These are phyloP conservation scores for Przewalskia tangutica DNA, from an alignment of 257 asterid genomes.

Conservation along the genomic window DNA sequence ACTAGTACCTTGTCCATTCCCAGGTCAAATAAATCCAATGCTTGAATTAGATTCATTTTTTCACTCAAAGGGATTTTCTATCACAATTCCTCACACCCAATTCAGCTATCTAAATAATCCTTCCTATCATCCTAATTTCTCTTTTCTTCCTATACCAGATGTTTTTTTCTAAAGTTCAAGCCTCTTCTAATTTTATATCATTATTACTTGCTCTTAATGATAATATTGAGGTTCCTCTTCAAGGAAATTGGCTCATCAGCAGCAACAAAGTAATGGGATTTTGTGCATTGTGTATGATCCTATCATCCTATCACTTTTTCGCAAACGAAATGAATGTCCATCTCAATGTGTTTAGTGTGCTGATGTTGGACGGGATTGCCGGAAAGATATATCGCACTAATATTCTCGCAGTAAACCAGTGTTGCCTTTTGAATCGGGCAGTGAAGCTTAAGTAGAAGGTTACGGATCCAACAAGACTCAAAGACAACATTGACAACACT, in stretches of 20 bases:
- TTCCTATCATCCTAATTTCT: not conserved
- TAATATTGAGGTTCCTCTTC: slow-evolving; percentile 20
- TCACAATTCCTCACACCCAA: slow-evolving; percentile 6
- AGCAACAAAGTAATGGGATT: not conserved
- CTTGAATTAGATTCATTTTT: slow-evolving; percentile 14
- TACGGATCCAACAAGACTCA: too few species aligned
- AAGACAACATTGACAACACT: too few species aligned
- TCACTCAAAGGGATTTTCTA: slow-evolving; percentile 13
- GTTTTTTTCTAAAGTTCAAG: not conserved
- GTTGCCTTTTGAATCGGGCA: too few species aligned
- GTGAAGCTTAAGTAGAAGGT: too few species aligned
- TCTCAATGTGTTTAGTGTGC: too few species aligned
- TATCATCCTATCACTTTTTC: too few species aligned
- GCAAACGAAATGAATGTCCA: too few species aligned
- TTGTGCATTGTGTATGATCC: slow-evolving; percentile 35
- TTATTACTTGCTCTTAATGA: slow-evolving; percentile 9
- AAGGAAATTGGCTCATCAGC: slow-evolving; percentile 3
- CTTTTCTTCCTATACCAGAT: not conserved
- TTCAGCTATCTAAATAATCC: slow-evolving; percentile 7
- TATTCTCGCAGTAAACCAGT: too few species aligned
- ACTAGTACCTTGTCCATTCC: slow-evolving; percentile 11
- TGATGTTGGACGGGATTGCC: too few species aligned
- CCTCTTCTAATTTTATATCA: not conserved
- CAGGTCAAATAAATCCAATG: slow-evolving; percentile 21
- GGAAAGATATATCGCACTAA: too few species aligned